These are phyloP conservation scores for Carex sylvatica DNA, from an alignment of 202 grass and related monocot genomes.

Conservation along the genomic window DNA sequence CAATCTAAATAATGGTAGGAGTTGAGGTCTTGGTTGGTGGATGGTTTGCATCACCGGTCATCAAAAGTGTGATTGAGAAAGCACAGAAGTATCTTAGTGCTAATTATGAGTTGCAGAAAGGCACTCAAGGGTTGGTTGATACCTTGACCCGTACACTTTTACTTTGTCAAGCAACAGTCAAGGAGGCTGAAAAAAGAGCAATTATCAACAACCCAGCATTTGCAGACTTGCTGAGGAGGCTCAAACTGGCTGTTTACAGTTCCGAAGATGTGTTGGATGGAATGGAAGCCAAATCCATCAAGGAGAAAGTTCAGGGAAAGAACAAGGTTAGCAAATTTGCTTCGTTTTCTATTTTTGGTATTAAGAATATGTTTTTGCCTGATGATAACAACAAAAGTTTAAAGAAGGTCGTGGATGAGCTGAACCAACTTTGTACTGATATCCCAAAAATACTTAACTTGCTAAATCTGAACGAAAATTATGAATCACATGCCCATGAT, in stretches of 20 bases:
- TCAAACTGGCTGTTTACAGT: slow-evolving; percentile 29
- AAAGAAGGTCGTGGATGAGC: slow-evolving; percentile 5
- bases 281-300: slow-evolving; percentile 17
- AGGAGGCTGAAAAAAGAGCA: neutral
- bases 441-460: neutral
- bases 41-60: neutral
- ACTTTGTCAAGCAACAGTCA: neutral
- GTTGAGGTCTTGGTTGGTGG: neutral
- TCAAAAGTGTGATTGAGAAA: neutral
- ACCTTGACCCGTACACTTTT: neutral
- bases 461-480: neutral
- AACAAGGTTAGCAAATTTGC: slow-evolving; percentile 31
- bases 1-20: neutral
- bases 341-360: slow-evolving; percentile 1
- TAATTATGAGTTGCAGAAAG: neutral
- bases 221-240: neutral
- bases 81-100: neutral
- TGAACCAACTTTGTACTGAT: slow-evolving; percentile 20
- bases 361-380: slow-evolving; percentile 22
- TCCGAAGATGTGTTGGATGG: neutral
- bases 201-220: slow-evolving; percentile 11
- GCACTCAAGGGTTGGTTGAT: neutral
- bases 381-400: slow-evolving; percentile 7
- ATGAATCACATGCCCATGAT: no score
- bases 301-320: neutral